These are phyloP conservation scores for Rhodamnia rubescens DNA, from an alignment of 345 rosid species.

Conservation along the genomic window DNA sequence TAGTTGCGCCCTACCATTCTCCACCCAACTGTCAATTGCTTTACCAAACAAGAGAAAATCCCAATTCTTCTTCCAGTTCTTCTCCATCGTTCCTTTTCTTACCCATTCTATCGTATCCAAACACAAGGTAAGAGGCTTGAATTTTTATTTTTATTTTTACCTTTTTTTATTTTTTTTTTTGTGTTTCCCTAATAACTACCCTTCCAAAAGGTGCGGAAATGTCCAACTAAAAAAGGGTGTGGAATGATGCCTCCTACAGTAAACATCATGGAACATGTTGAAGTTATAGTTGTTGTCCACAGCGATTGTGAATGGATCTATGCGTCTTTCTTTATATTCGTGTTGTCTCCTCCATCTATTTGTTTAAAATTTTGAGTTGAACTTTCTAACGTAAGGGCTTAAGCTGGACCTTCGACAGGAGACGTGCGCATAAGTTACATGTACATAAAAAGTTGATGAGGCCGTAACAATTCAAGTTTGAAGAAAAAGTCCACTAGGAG, in stretches of 20 bases:
- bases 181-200: neutral
- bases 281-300: too few relatives aligned
- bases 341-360: too few relatives aligned
- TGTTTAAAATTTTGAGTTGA: too few relatives aligned
- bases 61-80: neutral
- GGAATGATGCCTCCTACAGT: neutral
- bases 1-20: neutral
- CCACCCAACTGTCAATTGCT: neutral
- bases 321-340: too few relatives aligned
- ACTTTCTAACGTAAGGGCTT: too few relatives aligned
- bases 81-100: neutral
- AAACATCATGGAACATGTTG: neutral
- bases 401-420: too few relatives aligned
- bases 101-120: neutral
- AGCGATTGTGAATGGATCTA: too few relatives aligned
- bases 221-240: neutral
- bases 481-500: neutral
- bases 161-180: too few relatives aligned
- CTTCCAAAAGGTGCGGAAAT: neutral
- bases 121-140: neutral
- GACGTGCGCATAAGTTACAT: neutral
- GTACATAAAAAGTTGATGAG: neutral
- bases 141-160: neutral
- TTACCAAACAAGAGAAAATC: neutral
- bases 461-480: neutral